Evolutionary conservation across 2,329 filamentous ascomycete genomes (phyloP), one percentile per base, ranked within the genome.

Genomic region (Sporothrix brunneoviolacea): DNA sequence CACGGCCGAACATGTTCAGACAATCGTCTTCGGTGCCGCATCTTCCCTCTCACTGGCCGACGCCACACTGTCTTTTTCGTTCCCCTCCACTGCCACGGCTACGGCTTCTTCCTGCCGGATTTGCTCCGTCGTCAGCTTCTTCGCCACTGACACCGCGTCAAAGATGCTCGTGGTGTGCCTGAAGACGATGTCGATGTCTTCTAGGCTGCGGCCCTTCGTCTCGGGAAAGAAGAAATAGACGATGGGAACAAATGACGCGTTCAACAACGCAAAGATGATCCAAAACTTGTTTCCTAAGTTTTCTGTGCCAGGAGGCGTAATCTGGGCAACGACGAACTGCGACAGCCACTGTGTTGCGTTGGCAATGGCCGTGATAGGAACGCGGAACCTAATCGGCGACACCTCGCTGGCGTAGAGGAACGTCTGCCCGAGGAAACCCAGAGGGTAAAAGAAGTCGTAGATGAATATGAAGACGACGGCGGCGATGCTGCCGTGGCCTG

Each of bases 111-210:
- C 43, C 22, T 38, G 43, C n/a, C 43, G 32, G 4, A 36, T 16
- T 24, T 38, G 33, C 5, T 46, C 43, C 10, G 18, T 46, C 3
- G 43, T 46, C 22, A 46, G 27, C 15, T 38, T 38, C 43, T 38
- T 38, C 13, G 43, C 33, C 4, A 46, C 43, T 2, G 43, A 46
- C 16, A 50, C 48, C 5, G 33, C 32, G n/a, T 50, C n/a, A 28
- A 50, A 43, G 28, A 50, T 33, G 33, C 40, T 38, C 10, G 32
- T 50, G 18, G 40, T 50, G 16, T 50, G 41, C 19, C 35, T 33
- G 38, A 65, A 65, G 53, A 87, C 82, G 50, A 78, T 72, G 59
- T 87, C 83, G 64, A 87, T 80, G 61, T 87, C 83, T 63, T 87
- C 83, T 30, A 86, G 70, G 13, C 72, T 77, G 12, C 76, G 73